Evolutionary conservation across 768 basidiomycete genomes (phyloP).

Genomic region (Zangia roseola): DNA sequence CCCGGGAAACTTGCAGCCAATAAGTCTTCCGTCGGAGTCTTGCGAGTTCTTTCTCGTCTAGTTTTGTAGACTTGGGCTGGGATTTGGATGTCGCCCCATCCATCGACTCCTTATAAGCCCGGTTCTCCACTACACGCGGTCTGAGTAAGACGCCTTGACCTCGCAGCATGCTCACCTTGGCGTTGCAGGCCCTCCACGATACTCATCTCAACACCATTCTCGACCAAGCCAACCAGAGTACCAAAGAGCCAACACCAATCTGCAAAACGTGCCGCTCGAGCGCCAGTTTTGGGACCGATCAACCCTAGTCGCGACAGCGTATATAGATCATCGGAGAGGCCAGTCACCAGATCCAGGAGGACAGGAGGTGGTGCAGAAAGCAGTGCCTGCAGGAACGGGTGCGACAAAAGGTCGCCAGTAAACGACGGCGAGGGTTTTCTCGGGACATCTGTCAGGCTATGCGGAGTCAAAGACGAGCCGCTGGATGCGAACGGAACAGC

Average conservation of each 20-base stretch:
- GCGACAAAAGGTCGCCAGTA: slow-evolving; percentile 32
- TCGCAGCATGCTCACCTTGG: slow-evolving; percentile 46
- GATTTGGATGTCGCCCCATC: slow-evolving; percentile 68
- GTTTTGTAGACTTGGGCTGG: slow-evolving; percentile 51
- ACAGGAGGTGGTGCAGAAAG: slow-evolving; percentile 82
- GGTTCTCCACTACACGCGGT: slow-evolving; percentile 57
- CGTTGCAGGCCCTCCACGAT: slow-evolving; percentile 63
- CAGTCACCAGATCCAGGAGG: slow-evolving; percentile 73
- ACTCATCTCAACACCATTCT: slow-evolving; percentile 77
- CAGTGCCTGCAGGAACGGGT: slow-evolving; percentile 70
- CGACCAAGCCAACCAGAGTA: slow-evolving; percentile 77
- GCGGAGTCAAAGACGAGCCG: slow-evolving; percentile 24
- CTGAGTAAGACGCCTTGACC: background rate
- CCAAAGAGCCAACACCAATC: slow-evolving; percentile 87
- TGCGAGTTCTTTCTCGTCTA: slow-evolving; percentile 69
- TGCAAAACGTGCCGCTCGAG: slow-evolving; percentile 69
- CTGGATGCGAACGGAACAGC: slow-evolving; percentile 55
- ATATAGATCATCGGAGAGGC: slow-evolving; percentile 73
- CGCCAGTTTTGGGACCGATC: slow-evolving; percentile 60
- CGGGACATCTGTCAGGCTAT: slow-evolving; percentile 17
- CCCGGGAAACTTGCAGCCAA: slow-evolving; percentile 69
- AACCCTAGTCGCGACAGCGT: slow-evolving; percentile 75
- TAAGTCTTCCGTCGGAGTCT: slow-evolving; percentile 69
- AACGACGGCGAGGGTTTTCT: slow-evolving; percentile 6
- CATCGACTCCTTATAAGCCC: slow-evolving; percentile 74